Base-by-base conservation (phyloP, 1,284 basidiomycete species). In the Cutaneotrichosporon dermatis region DNA sequence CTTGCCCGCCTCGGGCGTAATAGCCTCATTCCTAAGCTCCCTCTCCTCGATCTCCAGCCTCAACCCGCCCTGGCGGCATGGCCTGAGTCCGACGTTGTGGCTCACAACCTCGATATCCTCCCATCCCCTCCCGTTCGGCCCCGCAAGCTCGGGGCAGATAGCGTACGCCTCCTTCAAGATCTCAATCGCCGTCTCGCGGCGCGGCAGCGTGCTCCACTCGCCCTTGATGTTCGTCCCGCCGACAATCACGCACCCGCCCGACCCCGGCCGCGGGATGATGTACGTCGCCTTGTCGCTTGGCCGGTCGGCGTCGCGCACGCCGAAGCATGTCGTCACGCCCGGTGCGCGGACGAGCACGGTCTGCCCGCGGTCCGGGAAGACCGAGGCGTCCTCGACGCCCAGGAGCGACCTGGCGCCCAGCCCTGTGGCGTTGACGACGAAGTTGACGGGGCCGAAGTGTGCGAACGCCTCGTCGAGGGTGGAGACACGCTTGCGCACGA, bases 311-410 rank as follows among this genome's bases (percentile, higher is more conserved):
- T 65, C 64, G n/a, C 61, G 56, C 35, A 62, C 61, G 43, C 64
- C 64, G n/a, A 49, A 60, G 56, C 58, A 62, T 4, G 57, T 60
- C 40, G 62, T 62, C 10, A 74, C 70, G 5, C 50, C 55, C 3
- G 91, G 90, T 0, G 90, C 88, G 55, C 83, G 78, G 11, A 91
- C 80, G 34, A 91, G 77, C 8, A 92, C 84, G 0, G 90, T 93
- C 77, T 96, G 93, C 0, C 93, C 93, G 45, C 90, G 83, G 55
- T 92, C 84, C 0, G 92, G 92, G 71, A 85, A 85, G 25, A 92
- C 82, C 13, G 79, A 76, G 55, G 81, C 79, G 71, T 92, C 88
- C 64, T 90, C 85, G 3, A 94, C 85, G 4, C 90, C 91, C n/a
- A 88, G 83, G 10, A 94, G 80, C 13, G 83, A 83, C 10, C 85